Evolutionary conservation across 1,284 basidiomycete species (phyloP).

Genomic region (Cutaneotrichosporon dermatis): DNA sequence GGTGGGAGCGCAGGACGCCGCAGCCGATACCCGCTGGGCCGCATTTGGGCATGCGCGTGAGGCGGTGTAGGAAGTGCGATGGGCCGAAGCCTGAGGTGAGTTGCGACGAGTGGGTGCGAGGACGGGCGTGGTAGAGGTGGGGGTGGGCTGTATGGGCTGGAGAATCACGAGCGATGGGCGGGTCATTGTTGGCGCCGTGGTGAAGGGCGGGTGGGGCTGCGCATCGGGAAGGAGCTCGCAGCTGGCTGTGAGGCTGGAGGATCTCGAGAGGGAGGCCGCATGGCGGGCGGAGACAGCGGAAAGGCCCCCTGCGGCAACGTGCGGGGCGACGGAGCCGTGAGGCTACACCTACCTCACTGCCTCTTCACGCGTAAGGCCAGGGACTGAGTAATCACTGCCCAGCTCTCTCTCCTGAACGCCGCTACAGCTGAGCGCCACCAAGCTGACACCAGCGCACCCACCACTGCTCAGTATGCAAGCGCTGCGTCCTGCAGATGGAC

Average conservation of each 20-base stretch:
- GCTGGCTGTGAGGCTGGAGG: neutral
- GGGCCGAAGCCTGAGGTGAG: conserved; percentile 75
- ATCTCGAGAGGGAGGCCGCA: neutral
- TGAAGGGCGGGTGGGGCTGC: too few relatives aligned
- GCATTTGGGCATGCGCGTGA: conserved; percentile 35
- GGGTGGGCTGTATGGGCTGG: too few relatives aligned
- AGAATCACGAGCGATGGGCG: too few relatives aligned
- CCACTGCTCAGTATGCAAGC: conserved; percentile 89
- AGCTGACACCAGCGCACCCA: conserved; percentile 68
- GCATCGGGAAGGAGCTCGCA: too few relatives aligned
- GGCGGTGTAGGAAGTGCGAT: conserved; percentile 66
- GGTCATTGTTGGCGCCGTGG: too few relatives aligned
- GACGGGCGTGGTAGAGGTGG: too few relatives aligned
- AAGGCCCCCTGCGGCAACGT: too few relatives aligned
- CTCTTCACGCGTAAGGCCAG: too few relatives aligned
- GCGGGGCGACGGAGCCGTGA: too few relatives aligned
- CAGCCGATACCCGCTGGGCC: neutral
- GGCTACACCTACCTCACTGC: too few relatives aligned
- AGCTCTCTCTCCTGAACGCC: neutral
- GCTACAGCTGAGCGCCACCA: neutral
- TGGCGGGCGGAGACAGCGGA: too few relatives aligned
- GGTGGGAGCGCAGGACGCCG: conserved; percentile 8
- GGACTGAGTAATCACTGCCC: too few relatives aligned
- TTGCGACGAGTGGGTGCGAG: conserved; percentile 1
- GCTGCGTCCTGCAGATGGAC: conserved; percentile 88